Percentiles rank a stretch among this genome's conserved stretches.
phyloP scores from a whole-genome alignment of 108 stramenopile species.

The Stephanodiscus triporus region DNA sequence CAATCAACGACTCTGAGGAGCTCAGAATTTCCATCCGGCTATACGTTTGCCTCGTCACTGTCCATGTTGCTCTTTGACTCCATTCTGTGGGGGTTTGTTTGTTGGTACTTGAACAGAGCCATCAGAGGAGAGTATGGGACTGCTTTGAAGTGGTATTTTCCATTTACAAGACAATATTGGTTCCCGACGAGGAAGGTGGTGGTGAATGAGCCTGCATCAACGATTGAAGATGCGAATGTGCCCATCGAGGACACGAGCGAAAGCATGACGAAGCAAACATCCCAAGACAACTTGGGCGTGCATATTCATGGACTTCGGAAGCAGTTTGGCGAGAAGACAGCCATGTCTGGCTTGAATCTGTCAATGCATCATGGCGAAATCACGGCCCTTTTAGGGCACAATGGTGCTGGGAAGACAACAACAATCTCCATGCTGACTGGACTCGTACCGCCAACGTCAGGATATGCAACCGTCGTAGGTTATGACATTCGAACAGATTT shows the following conservation, averaged over 20 bases:
- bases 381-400: conserved; percentile 94
- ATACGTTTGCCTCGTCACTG: conserved; percentile 59
- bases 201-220: conserved; percentile 5
- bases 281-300: conserved; percentile 55
- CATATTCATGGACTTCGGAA: conserved; percentile 72
- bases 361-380: conserved; percentile 91
- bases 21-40: conserved; percentile 70
- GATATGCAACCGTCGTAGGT: conserved; percentile 81
- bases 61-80: conserved; percentile 71
- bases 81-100: conserved; percentile 81
- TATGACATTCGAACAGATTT: conserved; percentile 76
- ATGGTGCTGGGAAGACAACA: conserved; percentile 76
- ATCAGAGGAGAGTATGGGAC: conserved; percentile 84
- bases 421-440: conserved; percentile 95
- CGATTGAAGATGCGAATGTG: conserved; percentile 24
- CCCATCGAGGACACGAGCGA: conserved; percentile 67
- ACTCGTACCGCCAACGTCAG: conserved; percentile 85
- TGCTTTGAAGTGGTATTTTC: conserved; percentile 82
- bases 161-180: conserved; percentile 79
- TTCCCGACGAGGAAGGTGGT: conserved; percentile 29
- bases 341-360: conserved; percentile 89
- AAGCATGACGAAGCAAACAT: conserved; percentile 51
- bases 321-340: conserved; percentile 89
- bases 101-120: conserved; percentile 91
- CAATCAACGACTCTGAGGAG: conserved; percentile 38